Base-by-base conservation (phyloP, 2,329 filamentous ascomycete genomes). In the Phymatotrichopsis omnivora region DNA sequence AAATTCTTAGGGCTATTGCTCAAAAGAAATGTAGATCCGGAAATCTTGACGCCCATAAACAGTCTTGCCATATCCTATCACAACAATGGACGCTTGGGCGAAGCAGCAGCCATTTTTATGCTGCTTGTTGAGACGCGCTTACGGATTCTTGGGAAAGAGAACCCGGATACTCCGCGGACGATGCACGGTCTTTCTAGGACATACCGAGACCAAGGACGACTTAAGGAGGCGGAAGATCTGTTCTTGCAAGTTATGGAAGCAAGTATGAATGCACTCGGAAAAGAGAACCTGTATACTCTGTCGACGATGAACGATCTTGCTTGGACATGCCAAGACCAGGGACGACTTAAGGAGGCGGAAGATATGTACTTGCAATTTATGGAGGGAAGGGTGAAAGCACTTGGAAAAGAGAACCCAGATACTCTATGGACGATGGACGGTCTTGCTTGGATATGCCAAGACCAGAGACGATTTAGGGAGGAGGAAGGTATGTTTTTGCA, bases 391-490 rank as follows among this genome's bases (percentile, higher is more conserved):
- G 38, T 31, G 25, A 37, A 22, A 17, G 34, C 42, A 10, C 51
- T 54, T 12, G 47, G 51, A 8, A 22, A 24, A 1, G 51, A 55
- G 22, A 47, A 55, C 31, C 53, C 47, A 34, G 39, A 54, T 24
- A 49, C 51, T 7, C 28, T 55, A 28, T 4, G 3, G 22, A 40
- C 29, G 12, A 37, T 52, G 30, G 35, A 33, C 24, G 37, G 46
- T 28, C 35, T 45, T 20, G 42, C 42, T 23, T 35, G 10, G 27
- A 10, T 30, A 10, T 10, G n/a, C 27, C 10, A 10, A 10, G 27
- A 30, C n/a, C 27, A 30, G n/a, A 22, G 24, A 6, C 22, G 17
- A 31, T 14, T 32, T 12, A 34, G 17, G 12, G 20, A 34, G 16
- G 11, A 30, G 10, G 27, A 30, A n/a, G 27, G n/a, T n/a, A n/a